These are phyloP conservation scores for Silene noctiflora DNA, from an alignment of 179 eudicot genomes.

Conservation along the genomic window DNA sequence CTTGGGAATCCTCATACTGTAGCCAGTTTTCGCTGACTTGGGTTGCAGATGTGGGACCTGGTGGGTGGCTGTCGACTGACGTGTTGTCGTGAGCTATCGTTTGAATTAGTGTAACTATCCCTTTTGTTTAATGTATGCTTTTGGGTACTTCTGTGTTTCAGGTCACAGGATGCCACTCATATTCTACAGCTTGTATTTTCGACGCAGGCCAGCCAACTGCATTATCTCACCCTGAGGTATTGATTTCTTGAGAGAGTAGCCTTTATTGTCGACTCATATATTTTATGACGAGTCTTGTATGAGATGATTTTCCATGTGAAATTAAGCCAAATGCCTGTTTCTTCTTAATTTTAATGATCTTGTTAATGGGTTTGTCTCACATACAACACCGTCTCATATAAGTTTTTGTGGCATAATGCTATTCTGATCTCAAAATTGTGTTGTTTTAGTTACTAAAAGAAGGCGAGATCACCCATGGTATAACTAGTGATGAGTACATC, in stretches of 20 bases:
- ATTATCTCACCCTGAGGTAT: slow-evolving; percentile 81
- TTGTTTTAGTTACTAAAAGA: slow-evolving; percentile 61
- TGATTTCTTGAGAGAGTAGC: slow-evolving; percentile 11
- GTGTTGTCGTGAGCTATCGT: background rate
- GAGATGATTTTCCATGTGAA: background rate
- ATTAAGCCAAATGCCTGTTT: background rate
- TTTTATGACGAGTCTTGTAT: background rate
- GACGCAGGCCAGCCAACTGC: slow-evolving; percentile 92
- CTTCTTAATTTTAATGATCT: background rate
- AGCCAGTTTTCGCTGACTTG: too few species aligned
- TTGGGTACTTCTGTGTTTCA: slow-evolving; percentile 23
- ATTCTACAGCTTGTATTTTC: slow-evolving; percentile 35
- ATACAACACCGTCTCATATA: background rate
- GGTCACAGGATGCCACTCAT: slow-evolving; percentile 36
- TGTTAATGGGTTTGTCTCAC: background rate
- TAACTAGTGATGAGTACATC: slow-evolving; percentile 61
- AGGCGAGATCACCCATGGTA: slow-evolving; percentile 84
- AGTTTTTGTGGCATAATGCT: too few species aligned
- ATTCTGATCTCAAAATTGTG: background rate
- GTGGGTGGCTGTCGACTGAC: background rate
- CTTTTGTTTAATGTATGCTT: slow-evolving; percentile 5
- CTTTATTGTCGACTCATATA: background rate
- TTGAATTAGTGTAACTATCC: background rate
- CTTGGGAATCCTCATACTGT: too few species aligned
- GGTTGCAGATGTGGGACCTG: too few species aligned